These are phyloP conservation scores for Puccinia hordei DNA, from an alignment of 1,284 basidiomycete species.

Conservation along the genomic window DNA sequence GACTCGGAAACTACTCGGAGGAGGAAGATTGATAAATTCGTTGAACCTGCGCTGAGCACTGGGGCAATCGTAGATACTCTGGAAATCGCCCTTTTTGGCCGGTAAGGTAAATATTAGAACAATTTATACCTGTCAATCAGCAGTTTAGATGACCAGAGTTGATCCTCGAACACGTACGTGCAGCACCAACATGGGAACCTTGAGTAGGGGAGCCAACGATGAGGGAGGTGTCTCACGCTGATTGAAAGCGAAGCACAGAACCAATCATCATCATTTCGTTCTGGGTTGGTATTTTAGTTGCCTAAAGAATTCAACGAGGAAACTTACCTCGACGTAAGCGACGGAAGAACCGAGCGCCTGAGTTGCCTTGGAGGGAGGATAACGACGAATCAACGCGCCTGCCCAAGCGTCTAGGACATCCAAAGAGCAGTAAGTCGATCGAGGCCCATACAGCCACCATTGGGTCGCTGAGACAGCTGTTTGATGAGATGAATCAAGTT, in stretches of 20 bases:
- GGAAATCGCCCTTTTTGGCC: constrained; percentile 29
- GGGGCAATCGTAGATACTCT: constrained; percentile 40
- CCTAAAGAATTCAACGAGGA: not conserved
- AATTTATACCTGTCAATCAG: not conserved
- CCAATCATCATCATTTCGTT: not conserved
- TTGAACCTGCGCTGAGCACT: constrained; percentile 5
- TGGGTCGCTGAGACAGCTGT: constrained; percentile 42
- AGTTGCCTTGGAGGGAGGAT: constrained; percentile 42
- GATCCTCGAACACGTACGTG: constrained; percentile 24
- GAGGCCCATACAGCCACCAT: constrained; percentile 48
- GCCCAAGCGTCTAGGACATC: constrained; percentile 44
- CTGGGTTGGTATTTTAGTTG: not conserved
- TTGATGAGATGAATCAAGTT: not conserved
- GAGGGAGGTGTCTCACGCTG: constrained; percentile 42
- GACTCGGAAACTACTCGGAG: constrained; percentile 15
- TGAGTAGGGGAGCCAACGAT: not conserved
- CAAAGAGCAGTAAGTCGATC: not conserved
- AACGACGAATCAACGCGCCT: constrained; percentile 37
- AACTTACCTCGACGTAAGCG: constrained; percentile 27
- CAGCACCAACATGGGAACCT: constrained; percentile 23
- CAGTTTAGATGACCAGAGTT: too few species aligned
- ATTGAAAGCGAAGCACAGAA: not conserved
- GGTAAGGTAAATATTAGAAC: not conserved
- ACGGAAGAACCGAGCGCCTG: constrained; percentile 15
- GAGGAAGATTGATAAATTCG: constrained; percentile 27